phyloP scores from a whole-genome alignment of 768 basidiomycete genomes.

The Tricholoma flavovirens region DNA sequence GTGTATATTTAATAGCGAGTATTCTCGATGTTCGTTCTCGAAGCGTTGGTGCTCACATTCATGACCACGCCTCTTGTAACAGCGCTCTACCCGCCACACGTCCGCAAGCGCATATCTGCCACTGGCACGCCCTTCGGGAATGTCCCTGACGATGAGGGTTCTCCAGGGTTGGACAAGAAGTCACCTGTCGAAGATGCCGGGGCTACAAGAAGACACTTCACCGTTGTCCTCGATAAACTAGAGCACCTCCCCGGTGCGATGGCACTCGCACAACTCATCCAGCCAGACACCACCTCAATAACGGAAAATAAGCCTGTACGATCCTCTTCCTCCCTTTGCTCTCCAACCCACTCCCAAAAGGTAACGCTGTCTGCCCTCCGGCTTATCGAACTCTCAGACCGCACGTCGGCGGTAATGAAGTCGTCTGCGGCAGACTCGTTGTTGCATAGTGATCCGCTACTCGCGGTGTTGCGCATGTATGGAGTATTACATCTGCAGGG shows the following conservation, averaged over 20 bases:
- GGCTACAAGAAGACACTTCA: conserved; percentile 42
- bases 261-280: conserved; percentile 82
- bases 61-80: no score
- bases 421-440: conserved; percentile 67
- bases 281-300: conserved; percentile 24
- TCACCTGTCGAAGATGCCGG: conserved; percentile 3
- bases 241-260: conserved; percentile 89
- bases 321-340: conserved; percentile 6
- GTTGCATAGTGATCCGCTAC: conserved; percentile 64
- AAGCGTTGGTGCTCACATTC: conserved; percentile 57
- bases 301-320: conserved; percentile 5
- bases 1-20: conserved; percentile 39
- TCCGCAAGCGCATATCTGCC: conserved; percentile 43
- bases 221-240: conserved; percentile 83
- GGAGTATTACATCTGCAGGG: conserved; percentile 55
- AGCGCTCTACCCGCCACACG: conserved; percentile 57
- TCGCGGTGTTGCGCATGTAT: conserved; percentile 73
- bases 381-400: conserved; percentile 81
- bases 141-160: conserved; percentile 34
- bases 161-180: conserved; percentile 1
- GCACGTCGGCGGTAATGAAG: conserved; percentile 84
- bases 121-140: conserved; percentile 43
- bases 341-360: background rate
- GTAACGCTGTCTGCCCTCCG: conserved; percentile 61
- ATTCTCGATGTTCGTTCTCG: conserved; percentile 21